phyloP scores from a whole-genome alignment of 1,139 yeast genomes.

The Kodamaea alishanica region DNA sequence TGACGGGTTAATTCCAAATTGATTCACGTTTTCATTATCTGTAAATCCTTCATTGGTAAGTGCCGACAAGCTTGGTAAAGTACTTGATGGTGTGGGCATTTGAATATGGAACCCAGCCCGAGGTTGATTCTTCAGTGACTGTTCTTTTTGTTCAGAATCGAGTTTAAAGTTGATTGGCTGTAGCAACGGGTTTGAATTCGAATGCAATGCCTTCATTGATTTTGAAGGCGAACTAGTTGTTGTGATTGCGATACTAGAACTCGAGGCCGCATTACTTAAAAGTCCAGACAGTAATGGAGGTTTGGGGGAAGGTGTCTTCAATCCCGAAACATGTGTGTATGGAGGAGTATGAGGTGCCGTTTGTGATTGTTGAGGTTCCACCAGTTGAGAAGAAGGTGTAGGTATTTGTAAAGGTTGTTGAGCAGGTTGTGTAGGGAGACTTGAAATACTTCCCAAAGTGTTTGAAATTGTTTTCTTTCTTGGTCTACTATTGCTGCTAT shows the following conservation, averaged over 20 bases:
- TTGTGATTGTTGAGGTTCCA: constrained; percentile 8
- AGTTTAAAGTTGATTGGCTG: constrained; percentile 58
- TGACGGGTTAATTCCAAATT: constrained; percentile 60
- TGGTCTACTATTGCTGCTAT: constrained; percentile 25
- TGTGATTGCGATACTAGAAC: constrained; percentile 5
- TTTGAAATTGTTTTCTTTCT: constrained; percentile 42
- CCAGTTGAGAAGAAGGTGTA: constrained; percentile 5
- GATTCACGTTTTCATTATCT: constrained; percentile 46
- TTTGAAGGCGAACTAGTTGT: constrained; percentile 44
- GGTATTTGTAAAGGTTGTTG: constrained; percentile 5
- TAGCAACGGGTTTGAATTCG: constrained; percentile 44
- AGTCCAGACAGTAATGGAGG: constrained; percentile 28
- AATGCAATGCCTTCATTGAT: constrained; percentile 53
- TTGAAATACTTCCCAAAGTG: constrained; percentile 21
- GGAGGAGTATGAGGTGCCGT: constrained; percentile 39
- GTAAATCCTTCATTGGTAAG: constrained; percentile 30
- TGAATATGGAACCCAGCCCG: constrained; percentile 45
- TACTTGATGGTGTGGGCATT: constrained; percentile 46
- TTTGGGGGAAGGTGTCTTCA: constrained; percentile 41
- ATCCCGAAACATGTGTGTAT: constrained; percentile 19
- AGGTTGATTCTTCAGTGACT: constrained; percentile 17
- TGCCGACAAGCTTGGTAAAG: constrained; percentile 33
- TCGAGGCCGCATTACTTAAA: constrained; percentile 15
- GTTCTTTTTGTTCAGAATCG: constrained; percentile 4
- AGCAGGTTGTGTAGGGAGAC: constrained; percentile 1